Percentiles rank a stretch among this genome's conserved stretches.
Conservation (phyloP, 2,329 filamentous ascomycete genomes). For the Colletotrichum sidae region DNA sequence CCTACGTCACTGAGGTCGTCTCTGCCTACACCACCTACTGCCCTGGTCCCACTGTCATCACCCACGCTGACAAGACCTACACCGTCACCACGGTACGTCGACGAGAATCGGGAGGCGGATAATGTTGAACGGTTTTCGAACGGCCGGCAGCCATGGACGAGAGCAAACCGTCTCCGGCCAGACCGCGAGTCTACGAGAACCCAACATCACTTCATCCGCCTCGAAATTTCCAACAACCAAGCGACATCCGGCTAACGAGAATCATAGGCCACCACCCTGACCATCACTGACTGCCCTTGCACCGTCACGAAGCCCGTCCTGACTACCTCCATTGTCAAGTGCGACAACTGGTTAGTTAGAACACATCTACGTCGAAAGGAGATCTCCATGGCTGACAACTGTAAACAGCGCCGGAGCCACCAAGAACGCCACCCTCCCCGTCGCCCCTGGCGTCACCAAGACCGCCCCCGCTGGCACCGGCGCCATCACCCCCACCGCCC, state of each 20-base stretch:
- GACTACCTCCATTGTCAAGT: conserved; percentile 63
- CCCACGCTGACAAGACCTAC: conserved; percentile 75
- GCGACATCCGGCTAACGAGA: conserved; percentile 43
- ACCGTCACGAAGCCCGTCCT: conserved; percentile 71
- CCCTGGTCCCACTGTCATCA: conserved; percentile 73
- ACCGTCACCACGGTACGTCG: conserved; percentile 63
- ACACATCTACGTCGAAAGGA: neutral
- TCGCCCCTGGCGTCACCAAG: conserved; percentile 43
- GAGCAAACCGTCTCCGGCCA: conserved; percentile 9
- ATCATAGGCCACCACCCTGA: conserved; percentile 71
- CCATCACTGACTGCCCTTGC: conserved; percentile 79
- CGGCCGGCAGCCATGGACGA: neutral
- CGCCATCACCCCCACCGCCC: conserved; percentile 43
- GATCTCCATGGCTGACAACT: conserved; percentile 13
- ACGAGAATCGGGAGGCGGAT: neutral
- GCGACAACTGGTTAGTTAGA: conserved; percentile 61
- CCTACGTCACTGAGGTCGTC: conserved; percentile 74
- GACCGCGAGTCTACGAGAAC: neutral
- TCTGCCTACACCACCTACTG: conserved; percentile 78
- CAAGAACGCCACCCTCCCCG: conserved; percentile 40
- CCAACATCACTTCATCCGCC: neutral
- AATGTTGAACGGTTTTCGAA: neutral
- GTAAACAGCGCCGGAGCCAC: conserved; percentile 27
- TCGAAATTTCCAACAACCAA: neutral
- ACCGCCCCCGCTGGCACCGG: conserved; percentile 47